These are phyloP conservation scores for Spergularia azorica DNA, from an alignment of 179 eudicot genomes.

Conservation along the genomic window DNA sequence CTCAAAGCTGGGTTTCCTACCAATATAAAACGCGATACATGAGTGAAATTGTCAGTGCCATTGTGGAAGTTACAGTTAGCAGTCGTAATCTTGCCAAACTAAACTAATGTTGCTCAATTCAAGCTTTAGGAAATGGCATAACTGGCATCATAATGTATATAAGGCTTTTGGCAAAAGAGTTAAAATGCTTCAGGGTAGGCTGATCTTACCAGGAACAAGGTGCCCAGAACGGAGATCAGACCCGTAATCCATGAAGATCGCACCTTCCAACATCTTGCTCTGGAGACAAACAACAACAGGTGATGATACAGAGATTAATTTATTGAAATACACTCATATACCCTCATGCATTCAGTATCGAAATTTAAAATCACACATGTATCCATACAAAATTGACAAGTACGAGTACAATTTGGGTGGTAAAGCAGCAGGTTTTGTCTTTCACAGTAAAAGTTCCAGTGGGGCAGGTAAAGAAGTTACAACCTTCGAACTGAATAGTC, in stretches of 20 bases:
- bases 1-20: constrained; percentile 81
- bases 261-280: constrained; percentile 76
- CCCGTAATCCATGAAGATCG: constrained; percentile 84
- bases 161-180: not conserved
- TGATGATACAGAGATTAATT: not conserved
- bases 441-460: too few relatives aligned
- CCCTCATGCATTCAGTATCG: not conserved
- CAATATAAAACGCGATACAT: constrained; percentile 1
- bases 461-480: too few relatives aligned
- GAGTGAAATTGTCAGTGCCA: not conserved
- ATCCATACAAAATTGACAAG: too few relatives aligned
- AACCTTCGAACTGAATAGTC: too few relatives aligned
- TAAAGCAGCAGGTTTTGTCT: too few relatives aligned
- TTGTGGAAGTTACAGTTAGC: not conserved
- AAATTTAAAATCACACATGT: not conserved
- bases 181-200: constrained; percentile 5
- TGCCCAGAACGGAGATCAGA: constrained; percentile 86
- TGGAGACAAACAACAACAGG: constrained; percentile 26
- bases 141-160: not conserved
- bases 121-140: too few relatives aligned
- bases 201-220: constrained; percentile 71
- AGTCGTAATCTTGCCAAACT: not conserved
- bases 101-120: not conserved
- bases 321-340: too few relatives aligned
- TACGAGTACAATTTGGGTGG: too few relatives aligned